Evolutionary conservation across 345 rosid species (phyloP).

Genomic region (Syzygium oleosum): DNA sequence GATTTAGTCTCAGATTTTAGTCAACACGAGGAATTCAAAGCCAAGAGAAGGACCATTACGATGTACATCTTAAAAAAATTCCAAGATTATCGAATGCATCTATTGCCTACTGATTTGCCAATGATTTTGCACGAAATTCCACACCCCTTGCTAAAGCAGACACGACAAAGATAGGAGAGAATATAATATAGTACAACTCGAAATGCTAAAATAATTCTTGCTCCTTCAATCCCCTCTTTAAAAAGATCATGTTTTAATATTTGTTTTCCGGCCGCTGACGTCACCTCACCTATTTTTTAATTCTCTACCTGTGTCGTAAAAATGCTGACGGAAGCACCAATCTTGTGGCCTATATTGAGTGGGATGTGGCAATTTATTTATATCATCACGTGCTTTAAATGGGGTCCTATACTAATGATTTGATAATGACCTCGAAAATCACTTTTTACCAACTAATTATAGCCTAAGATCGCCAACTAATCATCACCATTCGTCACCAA

Average conservation of each 20-base stretch:
- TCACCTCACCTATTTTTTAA: neutral
- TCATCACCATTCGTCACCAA: neutral
- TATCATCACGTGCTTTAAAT: neutral
- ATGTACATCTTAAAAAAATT: neutral
- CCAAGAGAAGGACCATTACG: neutral
- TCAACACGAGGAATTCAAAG: neutral
- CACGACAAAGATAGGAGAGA: neutral
- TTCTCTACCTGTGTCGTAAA: neutral
- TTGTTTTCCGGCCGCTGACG: neutral
- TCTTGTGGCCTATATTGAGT: neutral
- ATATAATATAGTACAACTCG: neutral
- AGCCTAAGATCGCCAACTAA: neutral
- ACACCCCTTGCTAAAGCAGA: neutral
- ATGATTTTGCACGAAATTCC: neutral
- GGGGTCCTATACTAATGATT: neutral
- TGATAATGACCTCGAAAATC: neutral
- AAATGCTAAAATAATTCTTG: neutral
- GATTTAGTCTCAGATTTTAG: neutral
- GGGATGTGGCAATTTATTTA: neutral
- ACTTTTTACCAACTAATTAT: neutral
- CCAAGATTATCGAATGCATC: neutral
- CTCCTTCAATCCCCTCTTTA: neutral
- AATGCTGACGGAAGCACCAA: neutral
- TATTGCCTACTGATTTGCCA: neutral
- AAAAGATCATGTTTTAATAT: neutral